phyloP scores from a whole-genome alignment of 768 basidiomycete species.

The Mycena maculata region DNA sequence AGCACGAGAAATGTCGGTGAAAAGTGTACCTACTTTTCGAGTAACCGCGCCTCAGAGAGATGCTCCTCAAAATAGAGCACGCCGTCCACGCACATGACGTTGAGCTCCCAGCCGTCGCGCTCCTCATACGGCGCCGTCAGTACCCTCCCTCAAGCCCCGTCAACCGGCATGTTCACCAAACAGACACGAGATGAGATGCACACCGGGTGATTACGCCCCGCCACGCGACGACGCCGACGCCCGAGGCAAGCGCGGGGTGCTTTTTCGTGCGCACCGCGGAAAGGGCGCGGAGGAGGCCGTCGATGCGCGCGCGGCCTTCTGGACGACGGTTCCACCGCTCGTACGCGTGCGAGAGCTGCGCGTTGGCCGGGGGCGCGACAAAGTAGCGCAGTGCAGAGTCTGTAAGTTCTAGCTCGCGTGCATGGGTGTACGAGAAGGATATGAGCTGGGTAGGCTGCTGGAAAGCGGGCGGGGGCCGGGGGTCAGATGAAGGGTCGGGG shows the following conservation, averaged over 20 bases:
- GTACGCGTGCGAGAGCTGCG: conserved; percentile 77
- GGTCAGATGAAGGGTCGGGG: conserved; percentile 5
- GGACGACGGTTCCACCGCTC: conserved; percentile 76
- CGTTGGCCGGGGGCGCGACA: conserved; percentile 71
- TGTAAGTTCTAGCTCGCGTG: conserved; percentile 68
- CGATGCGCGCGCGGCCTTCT: conserved; percentile 76
- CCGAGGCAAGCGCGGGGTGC: conserved; percentile 33
- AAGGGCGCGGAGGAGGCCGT: conserved; percentile 72
- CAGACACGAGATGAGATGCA: conserved; percentile 19
- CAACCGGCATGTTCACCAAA: conserved; percentile 18
- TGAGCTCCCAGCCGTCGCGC: conserved; percentile 82
- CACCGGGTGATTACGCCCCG: conserved; percentile 32
- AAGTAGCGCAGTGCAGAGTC: conserved; percentile 80
- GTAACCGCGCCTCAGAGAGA: conserved; percentile 64
- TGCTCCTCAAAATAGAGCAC: conserved; percentile 84
- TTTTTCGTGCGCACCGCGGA: conserved; percentile 53
- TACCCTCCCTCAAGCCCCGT: conserved; percentile 65
- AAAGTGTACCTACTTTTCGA: conserved; percentile 68
- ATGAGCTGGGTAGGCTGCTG: conserved; percentile 77
- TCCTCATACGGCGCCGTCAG: conserved; percentile 87
- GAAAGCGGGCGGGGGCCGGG: conserved; percentile 53
- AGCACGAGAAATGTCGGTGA: not conserved
- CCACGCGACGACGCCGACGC: conserved; percentile 31
- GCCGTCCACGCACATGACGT: conserved; percentile 80
- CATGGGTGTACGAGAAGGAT: conserved; percentile 77